A percentile compares a stretch with the other conserved stretches of the same genome.
Conservation (phyloP, 371 early-diverging fungal genomes). For the Mortierella sp. region DNA sequence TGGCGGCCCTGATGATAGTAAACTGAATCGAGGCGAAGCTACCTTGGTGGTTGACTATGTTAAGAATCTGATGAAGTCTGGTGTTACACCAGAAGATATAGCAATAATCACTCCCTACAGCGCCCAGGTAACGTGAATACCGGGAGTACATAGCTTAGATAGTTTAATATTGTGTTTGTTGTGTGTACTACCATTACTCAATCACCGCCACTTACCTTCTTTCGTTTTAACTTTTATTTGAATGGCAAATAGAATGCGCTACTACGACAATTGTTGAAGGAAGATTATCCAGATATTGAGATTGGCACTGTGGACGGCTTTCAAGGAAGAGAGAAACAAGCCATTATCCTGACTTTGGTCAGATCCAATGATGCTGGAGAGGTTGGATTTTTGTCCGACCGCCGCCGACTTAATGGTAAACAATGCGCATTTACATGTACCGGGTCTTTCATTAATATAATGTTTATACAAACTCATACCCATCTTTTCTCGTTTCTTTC, state of each 20-base stretch:
- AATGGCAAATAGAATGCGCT: slow-evolving; percentile 40
- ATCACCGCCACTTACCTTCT: neutral
- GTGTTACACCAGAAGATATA: slow-evolving; percentile 74
- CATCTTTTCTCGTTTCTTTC: neutral
- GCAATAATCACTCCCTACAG: slow-evolving; percentile 92
- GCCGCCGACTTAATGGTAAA: slow-evolving; percentile 83
- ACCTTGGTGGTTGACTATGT: slow-evolving; percentile 74
- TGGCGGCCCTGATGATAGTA: slow-evolving; percentile 64
- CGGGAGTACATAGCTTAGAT: neutral
- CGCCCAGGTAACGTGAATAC: slow-evolving; percentile 72
- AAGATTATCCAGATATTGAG: slow-evolving; percentile 71
- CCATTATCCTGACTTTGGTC: slow-evolving; percentile 88
- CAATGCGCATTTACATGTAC: neutral
- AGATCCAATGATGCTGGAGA: slow-evolving; percentile 85
- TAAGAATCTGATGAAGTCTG: slow-evolving; percentile 69
- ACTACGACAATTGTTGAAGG: slow-evolving; percentile 54
- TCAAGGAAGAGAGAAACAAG: slow-evolving; percentile 97
- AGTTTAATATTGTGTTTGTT: too few species aligned
- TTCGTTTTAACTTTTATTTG: neutral
- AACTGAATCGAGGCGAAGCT: slow-evolving; percentile 84
- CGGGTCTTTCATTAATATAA: neutral
- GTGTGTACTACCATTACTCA: too few species aligned
- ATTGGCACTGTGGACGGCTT: slow-evolving; percentile 95
- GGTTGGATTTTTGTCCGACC: slow-evolving; percentile 93
- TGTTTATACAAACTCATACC: slow-evolving; percentile 13